These are phyloP conservation scores for Eimeria tenella DNA, from an alignment of 169 alveolate genomes.

Conservation along the genomic window DNA sequence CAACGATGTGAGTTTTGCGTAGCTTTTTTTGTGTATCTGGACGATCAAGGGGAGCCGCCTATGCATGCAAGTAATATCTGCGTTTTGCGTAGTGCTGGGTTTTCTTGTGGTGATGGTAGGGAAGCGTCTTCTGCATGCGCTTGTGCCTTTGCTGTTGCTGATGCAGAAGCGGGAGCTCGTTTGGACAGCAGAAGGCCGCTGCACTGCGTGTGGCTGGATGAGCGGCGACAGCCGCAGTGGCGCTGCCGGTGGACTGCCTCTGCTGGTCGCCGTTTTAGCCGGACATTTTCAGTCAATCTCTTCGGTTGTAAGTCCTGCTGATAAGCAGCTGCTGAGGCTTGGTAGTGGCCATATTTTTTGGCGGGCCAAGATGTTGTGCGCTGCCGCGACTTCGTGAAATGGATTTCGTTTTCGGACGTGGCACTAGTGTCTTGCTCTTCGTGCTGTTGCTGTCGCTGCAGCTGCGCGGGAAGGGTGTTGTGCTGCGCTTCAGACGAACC, in stretches of 20 bases:
- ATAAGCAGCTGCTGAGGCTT: not conserved
- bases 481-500: conserved; percentile 22
- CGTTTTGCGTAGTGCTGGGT: not conserved
- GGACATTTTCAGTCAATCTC: not conserved
- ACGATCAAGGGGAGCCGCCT: not conserved
- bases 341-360: not conserved
- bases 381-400: not conserved
- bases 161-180: conserved; percentile 8
- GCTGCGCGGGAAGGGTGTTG: not conserved
- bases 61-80: not conserved
- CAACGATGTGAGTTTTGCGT: not conserved
- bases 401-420: no score
- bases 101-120: not conserved
- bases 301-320: not conserved
- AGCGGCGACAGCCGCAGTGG: conserved; percentile 52
- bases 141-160: not conserved
- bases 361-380: not conserved
- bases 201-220: conserved; percentile 49
- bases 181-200: conserved; percentile 37
- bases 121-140: not conserved
- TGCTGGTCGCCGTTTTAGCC: conserved; percentile 32
- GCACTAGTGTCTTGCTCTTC: not conserved
- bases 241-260: conserved; percentile 39
- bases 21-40: not conserved
- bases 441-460: not conserved